Conservation (phyloP, 805 yeast species). For the Wickerhamiella galacta region DNA sequence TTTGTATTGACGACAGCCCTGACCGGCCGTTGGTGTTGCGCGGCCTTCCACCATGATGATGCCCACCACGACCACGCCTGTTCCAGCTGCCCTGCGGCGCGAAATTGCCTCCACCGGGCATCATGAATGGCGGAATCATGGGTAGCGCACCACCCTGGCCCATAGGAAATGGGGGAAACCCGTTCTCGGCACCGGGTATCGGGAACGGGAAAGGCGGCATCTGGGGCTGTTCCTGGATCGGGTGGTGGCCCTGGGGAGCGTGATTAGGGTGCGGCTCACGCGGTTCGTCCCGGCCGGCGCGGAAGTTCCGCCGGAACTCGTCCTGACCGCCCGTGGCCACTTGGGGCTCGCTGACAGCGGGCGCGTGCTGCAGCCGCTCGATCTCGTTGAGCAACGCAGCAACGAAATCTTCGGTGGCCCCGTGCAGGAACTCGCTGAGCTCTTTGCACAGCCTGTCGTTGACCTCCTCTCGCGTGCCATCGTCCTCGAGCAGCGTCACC, state of each 20-base stretch:
- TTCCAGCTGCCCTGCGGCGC: constrained; percentile 4
- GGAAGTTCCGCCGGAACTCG: constrained; percentile 17
- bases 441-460: constrained; percentile 21
- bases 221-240: constrained; percentile 1
- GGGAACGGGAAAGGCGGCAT: neutral
- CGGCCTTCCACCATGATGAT: neutral
- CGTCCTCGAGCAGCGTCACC: constrained; percentile 26
- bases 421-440: constrained; percentile 27
- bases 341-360: constrained; percentile 2
- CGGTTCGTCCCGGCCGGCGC: constrained; percentile 9
- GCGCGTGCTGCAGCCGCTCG: constrained; percentile 8
- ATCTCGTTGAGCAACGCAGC: constrained; percentile 21
- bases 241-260: neutral
- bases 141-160: too few relatives aligned
- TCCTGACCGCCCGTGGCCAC: constrained; percentile 15
- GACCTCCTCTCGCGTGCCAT: constrained; percentile 23
- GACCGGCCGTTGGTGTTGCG: constrained; percentile 4
- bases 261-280: neutral
- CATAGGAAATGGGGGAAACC: too few relatives aligned
- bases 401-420: constrained; percentile 21
- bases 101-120: neutral
- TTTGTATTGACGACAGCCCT: constrained; percentile 10
- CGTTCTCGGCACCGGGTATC: neutral
- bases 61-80: constrained; percentile 3
- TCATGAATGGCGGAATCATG: too few relatives aligned